phyloP scores from a whole-genome alignment of 1,139 yeast species.

The Protomyces gravidus region DNA sequence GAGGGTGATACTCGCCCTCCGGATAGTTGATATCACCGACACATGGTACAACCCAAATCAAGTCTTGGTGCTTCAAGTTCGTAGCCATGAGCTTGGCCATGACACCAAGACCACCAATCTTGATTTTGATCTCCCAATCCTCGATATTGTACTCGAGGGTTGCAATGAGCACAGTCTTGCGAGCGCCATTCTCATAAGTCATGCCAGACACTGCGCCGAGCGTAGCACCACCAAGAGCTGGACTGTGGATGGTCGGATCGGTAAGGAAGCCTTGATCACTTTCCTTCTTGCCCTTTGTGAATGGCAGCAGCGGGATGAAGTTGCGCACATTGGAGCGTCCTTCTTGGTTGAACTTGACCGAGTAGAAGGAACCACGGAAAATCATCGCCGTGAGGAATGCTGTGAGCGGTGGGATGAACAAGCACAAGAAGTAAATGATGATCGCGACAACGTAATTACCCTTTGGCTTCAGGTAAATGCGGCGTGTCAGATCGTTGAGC shows the following conservation, averaged over 20 bases:
- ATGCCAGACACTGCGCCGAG: constrained; percentile 1
- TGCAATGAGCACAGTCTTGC: constrained; percentile 30
- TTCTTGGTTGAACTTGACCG: constrained; percentile 30
- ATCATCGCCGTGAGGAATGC: constrained; percentile 25
- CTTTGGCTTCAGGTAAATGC: constrained; percentile 11
- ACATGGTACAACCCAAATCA: constrained; percentile 32
- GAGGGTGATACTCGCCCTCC: constrained; percentile 27
- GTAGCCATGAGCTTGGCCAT: constrained; percentile 32
- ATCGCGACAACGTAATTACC: constrained; percentile 27
- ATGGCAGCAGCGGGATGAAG: constrained; percentile 25
- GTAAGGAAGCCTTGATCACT: constrained; percentile 13
- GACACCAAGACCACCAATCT: constrained; percentile 32
- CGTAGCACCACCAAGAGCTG: constrained; percentile 8
- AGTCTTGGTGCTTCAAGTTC: constrained; percentile 30
- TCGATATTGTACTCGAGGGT: constrained; percentile 31
- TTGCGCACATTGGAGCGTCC: constrained; percentile 24
- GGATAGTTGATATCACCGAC: constrained; percentile 31
- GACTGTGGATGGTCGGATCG: constrained; percentile 20
- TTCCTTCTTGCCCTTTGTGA: constrained; percentile 12
- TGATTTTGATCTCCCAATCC: constrained; percentile 31
- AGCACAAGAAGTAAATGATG: constrained; percentile 23
- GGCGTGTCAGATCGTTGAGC: constrained; percentile 23
- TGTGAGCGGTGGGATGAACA: constrained; percentile 26
- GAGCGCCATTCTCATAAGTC: not conserved
- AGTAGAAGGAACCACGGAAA: constrained; percentile 29